Base-by-base conservation (phyloP, 2,329 filamentous ascomycete species). In the Colletotrichum simmondsii region DNA sequence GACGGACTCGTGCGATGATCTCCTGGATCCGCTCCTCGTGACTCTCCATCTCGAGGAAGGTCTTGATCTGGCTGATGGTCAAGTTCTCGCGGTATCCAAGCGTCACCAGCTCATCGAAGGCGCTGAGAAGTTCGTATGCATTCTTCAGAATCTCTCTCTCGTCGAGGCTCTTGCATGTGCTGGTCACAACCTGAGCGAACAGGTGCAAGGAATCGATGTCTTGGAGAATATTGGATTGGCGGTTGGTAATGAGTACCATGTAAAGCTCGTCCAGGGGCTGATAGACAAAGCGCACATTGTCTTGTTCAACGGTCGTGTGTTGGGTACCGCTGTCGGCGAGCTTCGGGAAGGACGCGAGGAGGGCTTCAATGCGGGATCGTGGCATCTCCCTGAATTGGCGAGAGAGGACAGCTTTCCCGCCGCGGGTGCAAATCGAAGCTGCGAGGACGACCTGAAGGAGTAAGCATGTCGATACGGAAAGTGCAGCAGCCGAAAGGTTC, bases 201-300 rank as follows among this genome's bases (percentile, higher is more conserved):
- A 99, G 90, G 83, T 99, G 97, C 73, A 99, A 90, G 72, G 97
- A 98, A 85, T 98, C 97, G 83, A 99, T 99, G 84, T 99, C 97
- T 86, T 99, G 97, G 64, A 99, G 90, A 78, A 99, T 99, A 86
- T 99, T 99, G 84, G 96, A 98, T 88, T 98, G 97, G 79, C 95
- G 94, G 88, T 99, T 99, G 83, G 97, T 99, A 85, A 99, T 98
- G 80, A 99, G 92, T 77, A 99, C 96, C 91, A 99, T 98, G 90
- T 99, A 99, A 76, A 99, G 92, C 87, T 99, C 97, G 86, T 99
- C 97, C 76, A 99, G 90, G 73, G 97, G 97, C 84, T 99, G 97
- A 88, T 99, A 99, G 72, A 99, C 97, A 82, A 98, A 99, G 86
- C 97, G 96, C 80, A 99, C 97, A 87, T 98, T 98, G 87, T 99